Base-by-base conservation (phyloP, 768 basidiomycete species). In the Suillus clintonianus region DNA sequence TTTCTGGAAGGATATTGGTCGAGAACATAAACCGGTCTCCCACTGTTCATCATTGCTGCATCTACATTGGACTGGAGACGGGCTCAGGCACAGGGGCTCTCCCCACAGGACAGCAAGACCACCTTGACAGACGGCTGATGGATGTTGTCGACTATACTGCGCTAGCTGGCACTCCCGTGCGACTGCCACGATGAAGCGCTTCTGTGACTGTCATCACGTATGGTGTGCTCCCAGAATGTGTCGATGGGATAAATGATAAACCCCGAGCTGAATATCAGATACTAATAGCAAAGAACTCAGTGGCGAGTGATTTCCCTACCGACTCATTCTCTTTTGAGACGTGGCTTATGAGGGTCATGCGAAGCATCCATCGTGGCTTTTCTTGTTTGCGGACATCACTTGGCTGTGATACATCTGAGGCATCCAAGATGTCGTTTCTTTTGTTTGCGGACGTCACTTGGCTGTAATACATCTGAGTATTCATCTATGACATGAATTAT, bases 141-240 rank as follows among this genome's bases (percentile, higher is more conserved):
- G 27, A 27, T 27, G 27, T 4, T 27, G 27, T 27, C 27, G 27
- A 27, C 27, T 27, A 27, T 4, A 27, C 27, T 27, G 27, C 10
- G 4, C 42, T 9, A 43, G 19, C 19, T 19, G 45, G 45, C 45
- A 45, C n/a, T 45, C n/a, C 11, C 19, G n/a, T n/a, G n/a, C 67
- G 63, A 82, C 79, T 4, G 61, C 65, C 9, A 76, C 65, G 30
- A 84, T 65, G 65, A 86, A 80, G 43, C 78, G 77, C 10, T 67
- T 62, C 57, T 72, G 78, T 11, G 72, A 0, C 72, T 54, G 41
- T 15, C 41, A 22, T 47, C 14, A 13, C 39, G 24, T 10, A 55
- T 34, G 5, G 65, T 47, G 22, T 48, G 47, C 30, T 32, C 47
- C 58, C 58, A 65, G 45, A 63, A 62, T 54, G 58, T 62, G 30